These are phyloP conservation scores for Heliamphora exappendiculata DNA, from an alignment of 148 eudicot genomes.

Conservation along the genomic window DNA sequence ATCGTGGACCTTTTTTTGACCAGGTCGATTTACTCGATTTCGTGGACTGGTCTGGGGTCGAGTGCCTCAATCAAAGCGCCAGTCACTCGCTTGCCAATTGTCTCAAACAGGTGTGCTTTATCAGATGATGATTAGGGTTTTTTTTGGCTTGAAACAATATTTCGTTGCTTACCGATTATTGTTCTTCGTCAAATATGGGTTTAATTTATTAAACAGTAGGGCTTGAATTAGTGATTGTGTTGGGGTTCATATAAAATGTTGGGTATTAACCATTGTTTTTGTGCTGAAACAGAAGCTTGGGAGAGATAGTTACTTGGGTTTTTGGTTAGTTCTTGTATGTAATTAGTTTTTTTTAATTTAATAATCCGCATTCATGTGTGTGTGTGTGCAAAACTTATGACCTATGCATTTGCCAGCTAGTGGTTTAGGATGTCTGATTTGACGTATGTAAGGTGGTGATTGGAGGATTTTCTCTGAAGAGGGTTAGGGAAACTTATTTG, in stretches of 20 bases:
- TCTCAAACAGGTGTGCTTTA: constrained; percentile 67
- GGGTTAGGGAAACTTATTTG: not conserved
- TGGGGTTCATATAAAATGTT: not conserved
- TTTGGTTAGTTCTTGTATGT: not conserved
- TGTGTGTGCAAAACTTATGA: not conserved
- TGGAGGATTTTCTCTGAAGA: not conserved
- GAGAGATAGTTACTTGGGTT: not conserved
- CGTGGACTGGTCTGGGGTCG: constrained; percentile 85
- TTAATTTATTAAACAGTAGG: not conserved
- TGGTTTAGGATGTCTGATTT: not conserved
- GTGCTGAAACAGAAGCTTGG: not conserved
- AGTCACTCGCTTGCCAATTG: constrained; percentile 56
- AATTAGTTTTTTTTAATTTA: not conserved
- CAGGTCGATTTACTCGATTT: constrained; percentile 86
- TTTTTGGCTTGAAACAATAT: not conserved
- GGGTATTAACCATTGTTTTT: not conserved
- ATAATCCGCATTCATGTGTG: not conserved
- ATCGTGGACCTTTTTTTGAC: not conserved
- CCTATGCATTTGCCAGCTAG: not conserved
- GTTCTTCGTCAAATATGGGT: not conserved
- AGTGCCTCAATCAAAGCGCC: constrained; percentile 79
- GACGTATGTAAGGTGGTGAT: not conserved
- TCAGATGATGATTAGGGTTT: constrained; percentile 4
- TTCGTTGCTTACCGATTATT: not conserved
- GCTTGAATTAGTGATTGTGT: not conserved